These are phyloP conservation scores for Pseudopediastrum boryanum DNA, from an alignment of 139 green algal genomes.

Conservation along the genomic window DNA sequence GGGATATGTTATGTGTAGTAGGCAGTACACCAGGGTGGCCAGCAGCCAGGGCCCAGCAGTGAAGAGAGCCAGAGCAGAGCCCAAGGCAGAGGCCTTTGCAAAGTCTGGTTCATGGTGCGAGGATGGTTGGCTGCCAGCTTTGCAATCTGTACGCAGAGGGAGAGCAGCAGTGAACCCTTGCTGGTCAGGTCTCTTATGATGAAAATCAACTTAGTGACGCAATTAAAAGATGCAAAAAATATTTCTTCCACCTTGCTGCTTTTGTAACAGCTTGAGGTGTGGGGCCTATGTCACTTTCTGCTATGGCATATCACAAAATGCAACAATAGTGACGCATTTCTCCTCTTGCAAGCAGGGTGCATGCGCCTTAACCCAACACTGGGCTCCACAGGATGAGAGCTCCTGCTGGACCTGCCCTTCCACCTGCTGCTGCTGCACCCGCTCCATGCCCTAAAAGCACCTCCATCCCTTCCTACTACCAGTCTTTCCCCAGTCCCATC, in stretches of 20 bases:
- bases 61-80: conserved; percentile 49
- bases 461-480: no score
- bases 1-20: conserved; percentile 40
- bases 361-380: no score
- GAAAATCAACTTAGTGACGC: not conserved
- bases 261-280: not conserved
- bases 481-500: no score
- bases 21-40: conserved; percentile 44
- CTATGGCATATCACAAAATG: no score
- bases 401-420: no score
- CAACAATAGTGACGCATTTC: no score
- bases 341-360: no score
- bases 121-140: not conserved
- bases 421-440: no score
- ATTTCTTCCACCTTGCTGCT: not conserved
- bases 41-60: conserved; percentile 52
- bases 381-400: no score
- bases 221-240: not conserved
- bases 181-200: not conserved
- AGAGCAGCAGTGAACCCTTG: not conserved
- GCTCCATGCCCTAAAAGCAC: no score
- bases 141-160: conserved; percentile 13
- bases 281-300: not conserved
- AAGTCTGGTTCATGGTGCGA: conserved; percentile 25
- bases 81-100: conserved; percentile 49